Conservation (phyloP, 768 basidiomycete genomes). For the Pleurotus sapidus region DNA sequence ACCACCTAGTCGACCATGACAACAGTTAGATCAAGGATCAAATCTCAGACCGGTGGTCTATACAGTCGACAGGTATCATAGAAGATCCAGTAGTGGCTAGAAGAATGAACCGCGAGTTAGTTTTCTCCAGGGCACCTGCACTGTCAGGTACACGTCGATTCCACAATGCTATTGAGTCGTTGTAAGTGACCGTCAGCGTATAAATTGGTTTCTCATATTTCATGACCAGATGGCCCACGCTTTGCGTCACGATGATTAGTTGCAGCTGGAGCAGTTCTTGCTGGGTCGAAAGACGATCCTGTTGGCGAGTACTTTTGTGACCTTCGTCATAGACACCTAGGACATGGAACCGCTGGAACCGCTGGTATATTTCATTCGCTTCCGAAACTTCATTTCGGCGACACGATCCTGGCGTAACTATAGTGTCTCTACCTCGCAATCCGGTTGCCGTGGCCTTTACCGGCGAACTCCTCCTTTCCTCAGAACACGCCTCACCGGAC, state of each 20-base stretch:
- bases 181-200: not conserved
- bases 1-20: too few relatives aligned
- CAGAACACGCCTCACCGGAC: not conserved
- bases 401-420: conserved; percentile 12
- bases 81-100: not conserved
- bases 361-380: not conserved
- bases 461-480: not conserved
- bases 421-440: not conserved
- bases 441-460: not conserved
- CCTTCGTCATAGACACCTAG: not conserved
- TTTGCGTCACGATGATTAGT: conserved; percentile 9
- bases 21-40: too few relatives aligned
- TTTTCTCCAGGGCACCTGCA: not conserved
- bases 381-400: conserved; percentile 3
- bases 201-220: not conserved
- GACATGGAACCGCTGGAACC: not conserved
- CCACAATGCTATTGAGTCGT: not conserved
- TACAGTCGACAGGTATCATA: not conserved
- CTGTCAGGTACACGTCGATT: not conserved
- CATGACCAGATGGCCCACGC: conserved; percentile 3
- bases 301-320: not conserved
- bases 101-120: not conserved
- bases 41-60: conserved; percentile 3
- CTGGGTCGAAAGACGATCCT: not conserved
- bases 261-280: not conserved